A percentile compares a stretch with the other conserved stretches of the same genome.
Conservation (phyloP, 2,329 filamentous ascomycete genomes). For the Claviceps spartinae region DNA sequence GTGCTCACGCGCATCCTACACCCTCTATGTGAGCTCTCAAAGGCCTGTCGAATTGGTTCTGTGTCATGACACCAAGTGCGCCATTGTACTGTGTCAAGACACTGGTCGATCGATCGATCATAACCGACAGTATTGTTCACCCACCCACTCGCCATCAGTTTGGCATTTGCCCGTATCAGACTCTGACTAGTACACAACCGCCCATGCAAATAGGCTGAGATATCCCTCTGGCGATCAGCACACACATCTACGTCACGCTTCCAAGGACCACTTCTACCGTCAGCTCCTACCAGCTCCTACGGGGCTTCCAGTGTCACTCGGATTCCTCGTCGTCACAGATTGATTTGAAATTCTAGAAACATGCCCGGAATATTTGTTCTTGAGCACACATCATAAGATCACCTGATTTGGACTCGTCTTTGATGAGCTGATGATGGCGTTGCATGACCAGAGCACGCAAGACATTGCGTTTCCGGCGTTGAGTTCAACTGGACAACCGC, state of each 20-base stretch:
- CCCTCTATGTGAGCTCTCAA: neutral
- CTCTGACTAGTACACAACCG: neutral
- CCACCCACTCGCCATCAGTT: neutral
- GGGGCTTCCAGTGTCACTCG: neutral
- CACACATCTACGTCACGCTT: slow-evolving; percentile 3
- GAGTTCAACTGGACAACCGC: slow-evolving; percentile 23
- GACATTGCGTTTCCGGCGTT: slow-evolving; percentile 13
- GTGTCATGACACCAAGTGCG: neutral
- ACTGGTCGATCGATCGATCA: slow-evolving; percentile 4
- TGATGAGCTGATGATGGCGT: slow-evolving; percentile 16
- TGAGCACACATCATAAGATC: neutral
- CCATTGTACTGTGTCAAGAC: neutral
- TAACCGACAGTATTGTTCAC: neutral
- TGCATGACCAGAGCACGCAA: slow-evolving; percentile 11
- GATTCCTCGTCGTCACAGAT: neutral
- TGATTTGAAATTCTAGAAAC: neutral
- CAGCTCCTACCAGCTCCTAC: neutral
- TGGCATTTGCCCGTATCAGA: neutral
- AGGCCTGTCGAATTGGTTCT: neutral
- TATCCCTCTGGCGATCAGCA: neutral
- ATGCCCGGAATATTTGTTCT: neutral
- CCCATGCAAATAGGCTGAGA: neutral
- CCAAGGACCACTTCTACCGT: neutral
- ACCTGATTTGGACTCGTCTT: neutral
- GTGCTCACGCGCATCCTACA: too few relatives aligned